Evolutionary conservation across 139 green algal genomes (phyloP).

Genomic region (Picochlorum sp.): DNA sequence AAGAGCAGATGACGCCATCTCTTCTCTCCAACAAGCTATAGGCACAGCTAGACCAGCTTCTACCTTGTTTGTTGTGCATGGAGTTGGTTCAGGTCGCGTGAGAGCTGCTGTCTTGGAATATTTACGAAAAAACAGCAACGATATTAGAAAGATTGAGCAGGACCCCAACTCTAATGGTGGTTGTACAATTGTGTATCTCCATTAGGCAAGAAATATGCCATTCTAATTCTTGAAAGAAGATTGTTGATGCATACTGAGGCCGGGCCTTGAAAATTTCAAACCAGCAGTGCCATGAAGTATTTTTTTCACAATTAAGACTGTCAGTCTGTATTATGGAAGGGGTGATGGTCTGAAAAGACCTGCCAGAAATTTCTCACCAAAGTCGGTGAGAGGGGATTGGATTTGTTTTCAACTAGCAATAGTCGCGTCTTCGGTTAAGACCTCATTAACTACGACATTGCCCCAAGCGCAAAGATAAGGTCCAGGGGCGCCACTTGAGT

Average conservation of each 20-base stretch:
- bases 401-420: slow-evolving; percentile 16
- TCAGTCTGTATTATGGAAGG: not conserved
- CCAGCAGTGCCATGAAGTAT: no score
- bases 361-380: slow-evolving; percentile 5
- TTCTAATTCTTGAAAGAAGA: no score
- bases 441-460: slow-evolving; percentile 6
- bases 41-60: not conserved
- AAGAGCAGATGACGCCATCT: slow-evolving; percentile 6
- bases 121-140: not conserved
- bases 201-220: not conserved
- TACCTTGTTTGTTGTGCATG: slow-evolving; percentile 41
- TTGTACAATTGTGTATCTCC: slow-evolving; percentile 16
- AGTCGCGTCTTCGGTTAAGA: slow-evolving; percentile 3
- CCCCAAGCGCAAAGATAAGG: slow-evolving; percentile 10
- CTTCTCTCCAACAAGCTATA: slow-evolving; percentile 9
- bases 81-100: slow-evolving; percentile 30
- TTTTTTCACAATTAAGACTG: not conserved
- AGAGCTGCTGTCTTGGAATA: slow-evolving; percentile 13
- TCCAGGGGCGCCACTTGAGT: not conserved
- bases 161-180: slow-evolving; percentile 16
- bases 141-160: slow-evolving; percentile 18
- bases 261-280: not conserved
- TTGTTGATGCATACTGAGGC: not conserved
- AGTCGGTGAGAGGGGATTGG: slow-evolving; percentile 2
- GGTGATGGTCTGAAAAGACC: not conserved